phyloP scores from a whole-genome alignment of 805 yeast species.

The Hanseniaspora valbyensis region DNA sequence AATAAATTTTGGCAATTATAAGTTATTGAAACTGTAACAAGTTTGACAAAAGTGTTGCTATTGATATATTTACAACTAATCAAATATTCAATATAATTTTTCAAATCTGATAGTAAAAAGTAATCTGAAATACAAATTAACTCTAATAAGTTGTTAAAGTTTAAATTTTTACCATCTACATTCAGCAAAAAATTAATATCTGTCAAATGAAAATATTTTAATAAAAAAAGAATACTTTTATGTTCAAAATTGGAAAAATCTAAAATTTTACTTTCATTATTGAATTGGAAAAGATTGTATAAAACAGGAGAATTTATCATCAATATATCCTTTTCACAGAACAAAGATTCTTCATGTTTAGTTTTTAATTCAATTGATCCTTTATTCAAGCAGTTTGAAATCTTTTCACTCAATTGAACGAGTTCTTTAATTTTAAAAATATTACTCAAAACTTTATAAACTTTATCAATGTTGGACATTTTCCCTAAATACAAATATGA shows the following conservation, averaged over 20 bases:
- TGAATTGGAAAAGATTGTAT: constrained; percentile 41
- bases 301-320: constrained; percentile 51
- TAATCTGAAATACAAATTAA: constrained; percentile 43
- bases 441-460: constrained; percentile 19
- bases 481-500: constrained; percentile 7
- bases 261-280: constrained; percentile 25
- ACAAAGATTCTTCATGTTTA: constrained; percentile 32
- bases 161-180: constrained; percentile 15
- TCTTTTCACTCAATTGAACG: background rate
- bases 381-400: background rate
- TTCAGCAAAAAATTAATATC: constrained; percentile 19
- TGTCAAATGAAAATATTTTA: constrained; percentile 48
- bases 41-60: constrained; percentile 47
- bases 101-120: constrained; percentile 47
- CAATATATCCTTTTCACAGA: constrained; percentile 44
- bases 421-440: constrained; percentile 25
- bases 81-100: constrained; percentile 46
- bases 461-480: background rate
- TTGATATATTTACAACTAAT: constrained; percentile 45
- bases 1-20: constrained; percentile 45
- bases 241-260: constrained; percentile 36
- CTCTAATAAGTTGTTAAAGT: constrained; percentile 17
- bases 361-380: constrained; percentile 39
- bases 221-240: constrained; percentile 37
- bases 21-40: constrained; percentile 45